These are phyloP conservation scores for Tylopilus sp. DNA, from an alignment of 1,284 basidiomycete species.

Conservation along the genomic window DNA sequence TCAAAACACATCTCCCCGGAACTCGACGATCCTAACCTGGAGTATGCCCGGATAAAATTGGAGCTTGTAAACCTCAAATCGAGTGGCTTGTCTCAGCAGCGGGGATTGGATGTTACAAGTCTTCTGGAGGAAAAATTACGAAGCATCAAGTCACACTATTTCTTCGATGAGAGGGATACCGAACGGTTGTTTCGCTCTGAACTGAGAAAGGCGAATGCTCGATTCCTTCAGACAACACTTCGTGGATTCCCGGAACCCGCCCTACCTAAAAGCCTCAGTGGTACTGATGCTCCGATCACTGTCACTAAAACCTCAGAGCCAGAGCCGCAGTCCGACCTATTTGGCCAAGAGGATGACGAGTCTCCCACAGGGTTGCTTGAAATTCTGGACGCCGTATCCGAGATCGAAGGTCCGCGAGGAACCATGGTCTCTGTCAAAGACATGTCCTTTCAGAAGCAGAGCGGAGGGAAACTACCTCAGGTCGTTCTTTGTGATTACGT, in stretches of 20 bases:
- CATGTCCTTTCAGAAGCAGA: constrained; percentile 79
- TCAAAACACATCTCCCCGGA: constrained; percentile 35
- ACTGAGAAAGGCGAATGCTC: constrained; percentile 50
- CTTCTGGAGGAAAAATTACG: constrained; percentile 52
- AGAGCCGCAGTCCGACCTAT: constrained; percentile 38
- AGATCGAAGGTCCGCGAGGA: constrained; percentile 51
- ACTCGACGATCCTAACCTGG: constrained; percentile 55
- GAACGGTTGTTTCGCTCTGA: constrained; percentile 56
- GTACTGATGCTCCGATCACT: constrained; percentile 1
- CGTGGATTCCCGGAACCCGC: constrained; percentile 34
- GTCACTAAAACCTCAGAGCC: not conserved
- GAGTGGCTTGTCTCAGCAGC: constrained; percentile 1
- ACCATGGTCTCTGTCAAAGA: constrained; percentile 63
- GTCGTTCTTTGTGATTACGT: constrained; percentile 65
- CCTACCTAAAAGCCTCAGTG: constrained; percentile 1
- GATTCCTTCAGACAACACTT: constrained; percentile 52
- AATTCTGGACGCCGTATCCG: constrained; percentile 68
- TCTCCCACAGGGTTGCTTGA: constrained; percentile 69
- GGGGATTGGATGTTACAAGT: constrained; percentile 3
- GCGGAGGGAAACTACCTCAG: constrained; percentile 74
- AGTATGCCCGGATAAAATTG: constrained; percentile 61
- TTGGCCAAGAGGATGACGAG: constrained; percentile 48
- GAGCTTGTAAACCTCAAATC: constrained; percentile 44
- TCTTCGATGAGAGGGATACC: constrained; percentile 73
- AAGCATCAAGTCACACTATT: constrained; percentile 61